A percentile compares a stretch with the other conserved stretches of the same genome.
phyloP scores from a whole-genome alignment of 176 grass and related monocot species.

The Musa beccarii region DNA sequence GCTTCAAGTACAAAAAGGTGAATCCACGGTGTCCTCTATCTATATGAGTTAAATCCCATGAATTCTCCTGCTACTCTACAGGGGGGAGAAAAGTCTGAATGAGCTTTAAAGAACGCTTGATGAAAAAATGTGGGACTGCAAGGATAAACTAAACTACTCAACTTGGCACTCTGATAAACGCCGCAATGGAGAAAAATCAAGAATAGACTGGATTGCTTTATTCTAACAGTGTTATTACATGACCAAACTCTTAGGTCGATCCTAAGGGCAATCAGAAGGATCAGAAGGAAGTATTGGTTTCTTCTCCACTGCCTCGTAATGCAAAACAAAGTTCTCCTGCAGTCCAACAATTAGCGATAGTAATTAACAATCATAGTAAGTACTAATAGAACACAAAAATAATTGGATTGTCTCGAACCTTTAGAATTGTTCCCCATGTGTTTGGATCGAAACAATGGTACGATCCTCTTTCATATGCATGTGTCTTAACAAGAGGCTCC shows the following conservation, averaged over 20 bases:
- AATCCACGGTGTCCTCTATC: not conserved
- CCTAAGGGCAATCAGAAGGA: slow-evolving; percentile 6
- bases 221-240: not conserved
- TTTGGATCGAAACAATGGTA: slow-evolving; percentile 75
- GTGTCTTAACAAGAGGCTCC: slow-evolving; percentile 64
- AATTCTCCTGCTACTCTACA: not conserved
- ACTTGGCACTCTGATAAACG: not conserved
- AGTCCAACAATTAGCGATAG: not conserved
- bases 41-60: not conserved
- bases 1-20: not conserved
- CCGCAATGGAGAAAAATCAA: not conserved
- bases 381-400: not conserved
- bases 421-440: slow-evolving; percentile 73
- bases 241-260: not conserved
- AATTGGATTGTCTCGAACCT: slow-evolving; percentile 46
- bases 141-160: not conserved
- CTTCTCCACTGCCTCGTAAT: slow-evolving; percentile 23
- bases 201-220: not conserved
- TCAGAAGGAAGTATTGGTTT: slow-evolving; percentile 16
- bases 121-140: not conserved
- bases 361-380: not conserved
- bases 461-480: slow-evolving; percentile 66
- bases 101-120: not conserved
- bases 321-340: slow-evolving; percentile 27
- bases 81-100: not conserved